phyloP scores from a whole-genome alignment of 169 alveolate genomes.

The Plasmodium knowlesi region DNA sequence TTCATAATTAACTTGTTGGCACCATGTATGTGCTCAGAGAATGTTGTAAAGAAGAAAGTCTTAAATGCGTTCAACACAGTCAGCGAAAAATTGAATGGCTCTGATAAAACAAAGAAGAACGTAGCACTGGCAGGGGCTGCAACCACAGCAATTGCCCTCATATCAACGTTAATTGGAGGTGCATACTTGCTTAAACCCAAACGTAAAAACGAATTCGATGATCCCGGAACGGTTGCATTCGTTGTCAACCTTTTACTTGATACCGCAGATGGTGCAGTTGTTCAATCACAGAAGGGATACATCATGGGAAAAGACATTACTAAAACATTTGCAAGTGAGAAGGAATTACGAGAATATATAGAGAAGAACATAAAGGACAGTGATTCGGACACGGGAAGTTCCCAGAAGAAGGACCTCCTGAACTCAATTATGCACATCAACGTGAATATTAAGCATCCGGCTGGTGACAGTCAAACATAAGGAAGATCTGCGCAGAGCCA shows the following conservation, averaged over 20 bases:
- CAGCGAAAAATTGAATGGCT: neutral
- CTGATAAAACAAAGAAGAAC: conserved; percentile 34
- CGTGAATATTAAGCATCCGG: neutral
- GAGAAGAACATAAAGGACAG: neutral
- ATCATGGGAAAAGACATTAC: neutral
- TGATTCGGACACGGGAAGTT: neutral
- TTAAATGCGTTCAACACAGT: neutral
- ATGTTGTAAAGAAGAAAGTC: neutral
- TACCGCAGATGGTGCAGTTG: conserved; percentile 2
- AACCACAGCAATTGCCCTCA: neutral
- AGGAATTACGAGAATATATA: neutral
- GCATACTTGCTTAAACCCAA: neutral
- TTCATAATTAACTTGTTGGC: neutral
- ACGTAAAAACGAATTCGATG: neutral
- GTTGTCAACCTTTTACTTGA: conserved; percentile 8
- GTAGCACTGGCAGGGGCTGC: conserved; percentile 2
- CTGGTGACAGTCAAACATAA: neutral
- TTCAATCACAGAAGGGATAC: neutral
- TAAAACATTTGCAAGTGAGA: conserved; percentile 12
- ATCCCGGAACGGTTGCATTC: neutral
- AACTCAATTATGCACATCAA: neutral
- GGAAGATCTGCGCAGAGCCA: neutral
- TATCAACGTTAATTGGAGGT: conserved; percentile 32
- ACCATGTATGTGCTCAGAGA: conserved; percentile 10
- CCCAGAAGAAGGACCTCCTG: neutral